Base-by-base conservation (phyloP, 805 yeast species). In the Kurtzmaniella cleridarum region DNA sequence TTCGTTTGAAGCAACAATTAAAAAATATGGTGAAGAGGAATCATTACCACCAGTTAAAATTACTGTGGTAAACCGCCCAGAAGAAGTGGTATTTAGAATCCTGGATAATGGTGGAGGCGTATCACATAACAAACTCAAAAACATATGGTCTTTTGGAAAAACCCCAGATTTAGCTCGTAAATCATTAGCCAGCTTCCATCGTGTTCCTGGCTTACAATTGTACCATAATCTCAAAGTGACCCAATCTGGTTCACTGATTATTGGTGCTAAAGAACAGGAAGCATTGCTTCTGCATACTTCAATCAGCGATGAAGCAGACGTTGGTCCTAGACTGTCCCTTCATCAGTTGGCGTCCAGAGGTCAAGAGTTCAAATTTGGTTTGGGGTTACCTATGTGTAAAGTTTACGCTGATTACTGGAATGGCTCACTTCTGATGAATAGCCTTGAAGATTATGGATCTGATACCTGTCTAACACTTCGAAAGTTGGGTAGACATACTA, bases 371-470 rank as follows among this genome's bases (percentile, higher is more conserved):
- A 84, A 84, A 38, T 62, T 91, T 23, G 97, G 97, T 0, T 73
- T 91, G 42, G 96, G 97, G 0, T 66, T 91, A 43, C 96, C 98
- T 0, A 80, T 91, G 84, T 84, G 96, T 52, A 81, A 86, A 49
- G 87, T 90, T 0, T 91, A 91, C 55, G 87, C 95, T 0, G 97
- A 91, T 50, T 91, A 91, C 60, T 91, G 98, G 98, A 93, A 90
- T 50, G 98, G 98, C 5, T 85, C 83, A 37, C 60, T 91, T 36
- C 81, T 80, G 42, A 76, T 91, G 73, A 81, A 81, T 49, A 82
- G 95, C 0, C 65, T 91, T 37, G 91, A 88, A 43, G 97, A 96
- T 2, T 87, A 83, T 50, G 98, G 98, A 2, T 79, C 93, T 28
- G 98, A 91, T 54, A 89, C 91, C 0, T 81, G 83, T 43, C 64